Percentiles rank a stretch among this genome's conserved stretches.
phyloP scores from a whole-genome alignment of 805 yeast species.

The Lipomyces chichibuensis region DNA sequence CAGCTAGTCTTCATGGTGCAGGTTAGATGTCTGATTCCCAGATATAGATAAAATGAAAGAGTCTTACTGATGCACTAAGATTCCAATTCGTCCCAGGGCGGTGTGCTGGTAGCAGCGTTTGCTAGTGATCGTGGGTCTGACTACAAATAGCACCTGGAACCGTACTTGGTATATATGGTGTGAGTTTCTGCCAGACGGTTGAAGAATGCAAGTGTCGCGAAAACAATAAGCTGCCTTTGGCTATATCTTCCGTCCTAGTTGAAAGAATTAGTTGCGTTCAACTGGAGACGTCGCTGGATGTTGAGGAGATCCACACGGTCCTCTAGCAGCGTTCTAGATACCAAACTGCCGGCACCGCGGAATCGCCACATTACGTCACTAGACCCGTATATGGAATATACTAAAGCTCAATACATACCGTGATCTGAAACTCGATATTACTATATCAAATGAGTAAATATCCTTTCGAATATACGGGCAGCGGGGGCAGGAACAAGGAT shows the following conservation, averaged over 20 bases:
- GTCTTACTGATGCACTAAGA: not conserved
- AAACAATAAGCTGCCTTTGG: not conserved
- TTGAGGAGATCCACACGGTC: not conserved
- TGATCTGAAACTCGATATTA: not conserved
- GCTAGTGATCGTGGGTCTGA: not conserved
- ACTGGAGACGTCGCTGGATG: not conserved
- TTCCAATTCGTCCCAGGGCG: not conserved
- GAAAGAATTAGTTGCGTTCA: not conserved
- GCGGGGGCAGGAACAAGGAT: not conserved
- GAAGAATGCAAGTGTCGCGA: not conserved
- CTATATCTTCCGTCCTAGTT: not conserved
- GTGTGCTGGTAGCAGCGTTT: not conserved
- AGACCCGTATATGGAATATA: not conserved
- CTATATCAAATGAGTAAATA: not conserved
- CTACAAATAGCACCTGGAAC: constrained; percentile 8
- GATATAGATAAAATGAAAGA: not conserved
- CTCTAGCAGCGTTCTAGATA: not conserved
- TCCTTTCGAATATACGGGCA: not conserved
- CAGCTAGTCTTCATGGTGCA: not conserved
- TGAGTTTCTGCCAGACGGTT: not conserved
- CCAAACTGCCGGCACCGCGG: not conserved
- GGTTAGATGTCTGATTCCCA: not conserved
- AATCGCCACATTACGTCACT: not conserved
- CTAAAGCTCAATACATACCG: not conserved
- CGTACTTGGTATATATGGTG: not conserved